A percentile compares a stretch with the other conserved stretches of the same genome.
Evolutionary conservation across 2,329 filamentous ascomycete species (phyloP).

Genomic region (Aspergillus eucalypticola): DNA sequence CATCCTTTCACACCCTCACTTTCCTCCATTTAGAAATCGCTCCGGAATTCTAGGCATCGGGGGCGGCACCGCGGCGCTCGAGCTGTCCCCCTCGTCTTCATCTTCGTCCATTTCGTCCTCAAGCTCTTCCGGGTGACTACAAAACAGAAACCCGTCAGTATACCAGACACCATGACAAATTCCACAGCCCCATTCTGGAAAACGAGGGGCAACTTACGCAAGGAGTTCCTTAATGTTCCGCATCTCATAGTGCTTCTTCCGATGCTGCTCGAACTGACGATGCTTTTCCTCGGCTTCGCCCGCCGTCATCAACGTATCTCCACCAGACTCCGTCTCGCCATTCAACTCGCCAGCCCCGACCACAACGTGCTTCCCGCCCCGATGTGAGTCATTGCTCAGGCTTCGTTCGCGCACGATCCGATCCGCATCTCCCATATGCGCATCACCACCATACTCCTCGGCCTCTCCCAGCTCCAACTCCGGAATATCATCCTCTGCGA

Average conservation of each 20-base stretch:
- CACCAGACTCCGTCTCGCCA: conserved; percentile 38
- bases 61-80: conserved; percentile 26
- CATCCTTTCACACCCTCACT: conserved; percentile 14
- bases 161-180: not conserved
- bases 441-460: conserved; percentile 60
- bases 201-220: conserved; percentile 55
- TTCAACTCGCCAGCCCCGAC: conserved; percentile 58
- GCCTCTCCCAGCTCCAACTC: conserved; percentile 90
- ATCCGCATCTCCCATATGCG: conserved; percentile 39
- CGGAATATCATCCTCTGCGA: conserved; percentile 77
- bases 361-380: conserved; percentile 73
- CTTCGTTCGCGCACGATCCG: conserved; percentile 47
- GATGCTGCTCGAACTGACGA: conserved; percentile 81
- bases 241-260: conserved; percentile 99
- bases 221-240: conserved; percentile 85
- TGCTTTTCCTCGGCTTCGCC: conserved; percentile 87
- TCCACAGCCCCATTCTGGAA: not conserved
- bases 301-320: conserved; percentile 56
- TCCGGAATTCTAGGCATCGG: conserved; percentile 38
- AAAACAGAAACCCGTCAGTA: conserved; percentile 10
- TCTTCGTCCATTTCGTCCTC: conserved; percentile 63
- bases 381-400: conserved; percentile 42
- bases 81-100: conserved; percentile 50
- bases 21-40: conserved; percentile 27
- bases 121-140: conserved; percentile 61